Conservation (phyloP, 345 rosid genomes). For the Cardamine resedifolia region DNA sequence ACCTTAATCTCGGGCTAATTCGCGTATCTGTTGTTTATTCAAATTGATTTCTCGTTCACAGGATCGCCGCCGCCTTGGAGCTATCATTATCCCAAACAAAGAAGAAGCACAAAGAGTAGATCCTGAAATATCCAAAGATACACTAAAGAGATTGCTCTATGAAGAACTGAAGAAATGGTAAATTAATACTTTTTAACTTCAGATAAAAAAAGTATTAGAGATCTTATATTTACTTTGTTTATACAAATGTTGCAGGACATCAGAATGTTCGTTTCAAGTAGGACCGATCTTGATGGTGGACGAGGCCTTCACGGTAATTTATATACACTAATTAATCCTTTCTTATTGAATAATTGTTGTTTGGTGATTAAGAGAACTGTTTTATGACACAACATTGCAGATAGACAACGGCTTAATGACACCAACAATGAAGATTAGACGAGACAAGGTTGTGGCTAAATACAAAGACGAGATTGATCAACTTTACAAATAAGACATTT, state of each 20-base stretch:
- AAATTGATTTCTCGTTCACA: slow-evolving; percentile 21
- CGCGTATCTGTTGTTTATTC: not conserved
- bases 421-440: slow-evolving; percentile 90
- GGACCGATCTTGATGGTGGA: slow-evolving; percentile 72
- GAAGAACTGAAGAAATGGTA: slow-evolving; percentile 74
- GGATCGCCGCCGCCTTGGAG: slow-evolving; percentile 90
- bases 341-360: not conserved
- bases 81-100: slow-evolving; percentile 80
- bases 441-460: slow-evolving; percentile 58
- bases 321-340: not conserved
- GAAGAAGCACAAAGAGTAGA: slow-evolving; percentile 65
- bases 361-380: not conserved
- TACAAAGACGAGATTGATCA: slow-evolving; percentile 59
- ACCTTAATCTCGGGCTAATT: not conserved
- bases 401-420: slow-evolving; percentile 91
- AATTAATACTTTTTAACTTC: not conserved
- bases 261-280: slow-evolving; percentile 65
- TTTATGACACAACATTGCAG: slow-evolving; percentile 46
- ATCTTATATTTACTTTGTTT: not conserved
- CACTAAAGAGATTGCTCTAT: slow-evolving; percentile 43
- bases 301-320: slow-evolving; percentile 67
- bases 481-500: slow-evolving; percentile 48
- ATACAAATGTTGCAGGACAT: slow-evolving; percentile 54
- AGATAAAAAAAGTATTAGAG: not conserved
- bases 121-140: slow-evolving; percentile 51